phyloP scores from a whole-genome alignment of 2,329 filamentous ascomycete species.

The Stagonosporopsis cucurbitacearum region DNA sequence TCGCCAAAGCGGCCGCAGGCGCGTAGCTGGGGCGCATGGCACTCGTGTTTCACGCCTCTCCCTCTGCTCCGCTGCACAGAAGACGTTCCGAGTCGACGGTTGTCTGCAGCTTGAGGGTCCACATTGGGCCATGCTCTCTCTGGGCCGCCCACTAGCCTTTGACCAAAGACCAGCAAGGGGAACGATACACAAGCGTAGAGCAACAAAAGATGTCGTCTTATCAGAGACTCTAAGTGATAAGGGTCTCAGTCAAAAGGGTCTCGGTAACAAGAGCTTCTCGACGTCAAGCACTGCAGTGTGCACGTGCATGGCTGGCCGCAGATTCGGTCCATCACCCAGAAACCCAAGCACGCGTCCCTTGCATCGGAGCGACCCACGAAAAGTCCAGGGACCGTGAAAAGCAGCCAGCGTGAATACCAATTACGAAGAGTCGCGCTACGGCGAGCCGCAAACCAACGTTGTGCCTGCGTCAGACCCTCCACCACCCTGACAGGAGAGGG shows the following conservation, averaged over 20 bases:
- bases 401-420: not conserved
- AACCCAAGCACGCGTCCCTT: slow-evolving; percentile 6
- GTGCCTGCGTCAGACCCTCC: not conserved
- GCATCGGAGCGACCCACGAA: slow-evolving; percentile 2
- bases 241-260: too few relatives aligned
- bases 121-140: slow-evolving; percentile 7
- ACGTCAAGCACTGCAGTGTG: not conserved
- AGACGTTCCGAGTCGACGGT: slow-evolving; percentile 18
- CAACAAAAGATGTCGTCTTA: too few relatives aligned
- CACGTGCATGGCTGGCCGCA: slow-evolving; percentile 2
- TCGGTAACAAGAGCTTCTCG: not conserved
- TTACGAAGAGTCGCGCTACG: not conserved
- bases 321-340: slow-evolving; percentile 2
- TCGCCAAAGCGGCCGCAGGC: slow-evolving; percentile 31
- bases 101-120: slow-evolving; percentile 6
- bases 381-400: not conserved
- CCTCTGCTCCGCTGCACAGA: slow-evolving; percentile 8
- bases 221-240: too few relatives aligned
- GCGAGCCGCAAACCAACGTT: not conserved
- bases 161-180: not conserved
- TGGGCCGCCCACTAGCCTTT: slow-evolving; percentile 2
- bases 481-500: not conserved
- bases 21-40: slow-evolving; percentile 29
- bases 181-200: not conserved
- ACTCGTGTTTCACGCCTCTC: slow-evolving; percentile 14